A percentile compares a stretch with the other conserved stretches of the same genome.
Evolutionary conservation across 2,329 filamentous ascomycete species (phyloP).

Genomic region (Hypomyces rosellus): DNA sequence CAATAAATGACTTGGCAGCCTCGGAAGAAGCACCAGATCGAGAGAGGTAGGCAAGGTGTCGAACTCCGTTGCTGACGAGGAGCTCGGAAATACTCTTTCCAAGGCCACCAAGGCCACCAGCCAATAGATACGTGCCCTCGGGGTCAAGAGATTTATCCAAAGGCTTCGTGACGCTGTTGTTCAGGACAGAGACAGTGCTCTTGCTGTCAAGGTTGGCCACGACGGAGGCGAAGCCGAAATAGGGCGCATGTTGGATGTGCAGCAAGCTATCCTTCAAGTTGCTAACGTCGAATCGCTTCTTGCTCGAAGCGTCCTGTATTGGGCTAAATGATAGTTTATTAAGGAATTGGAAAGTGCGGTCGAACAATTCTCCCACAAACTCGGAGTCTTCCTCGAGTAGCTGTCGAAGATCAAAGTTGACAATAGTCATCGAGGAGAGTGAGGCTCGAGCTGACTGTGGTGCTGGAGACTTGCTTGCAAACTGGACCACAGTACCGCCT

Average conservation of each 20-base stretch:
- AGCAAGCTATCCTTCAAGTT: slow-evolving; percentile 22
- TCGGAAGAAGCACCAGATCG: slow-evolving; percentile 35
- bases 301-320: neutral
- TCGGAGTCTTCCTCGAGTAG: slow-evolving; percentile 27
- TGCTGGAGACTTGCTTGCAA: slow-evolving; percentile 19
- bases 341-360: slow-evolving; percentile 12
- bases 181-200: slow-evolving; percentile 18
- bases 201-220: slow-evolving; percentile 7
- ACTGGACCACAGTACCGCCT: slow-evolving; percentile 30
- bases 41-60: slow-evolving; percentile 47
- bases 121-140: slow-evolving; percentile 46
- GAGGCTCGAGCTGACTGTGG: slow-evolving; percentile 12
- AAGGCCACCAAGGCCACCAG: slow-evolving; percentile 52
- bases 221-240: slow-evolving; percentile 19
- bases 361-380: slow-evolving; percentile 25
- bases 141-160: slow-evolving; percentile 27
- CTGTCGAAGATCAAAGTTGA: slow-evolving; percentile 28
- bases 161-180: slow-evolving; percentile 16
- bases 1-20: slow-evolving; percentile 25
- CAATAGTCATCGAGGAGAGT: slow-evolving; percentile 20
- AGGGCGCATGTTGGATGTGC: slow-evolving; percentile 20
- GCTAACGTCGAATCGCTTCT: slow-evolving; percentile 16
- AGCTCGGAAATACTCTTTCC: slow-evolving; percentile 47
- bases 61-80: slow-evolving; percentile 44
- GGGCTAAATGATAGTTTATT: slow-evolving; percentile 1